Evolutionary conservation across 164 flowering plant genomes (phyloP), one percentile per base, ranked within the genome.

Genomic region (Dillenia turbinata): DNA sequence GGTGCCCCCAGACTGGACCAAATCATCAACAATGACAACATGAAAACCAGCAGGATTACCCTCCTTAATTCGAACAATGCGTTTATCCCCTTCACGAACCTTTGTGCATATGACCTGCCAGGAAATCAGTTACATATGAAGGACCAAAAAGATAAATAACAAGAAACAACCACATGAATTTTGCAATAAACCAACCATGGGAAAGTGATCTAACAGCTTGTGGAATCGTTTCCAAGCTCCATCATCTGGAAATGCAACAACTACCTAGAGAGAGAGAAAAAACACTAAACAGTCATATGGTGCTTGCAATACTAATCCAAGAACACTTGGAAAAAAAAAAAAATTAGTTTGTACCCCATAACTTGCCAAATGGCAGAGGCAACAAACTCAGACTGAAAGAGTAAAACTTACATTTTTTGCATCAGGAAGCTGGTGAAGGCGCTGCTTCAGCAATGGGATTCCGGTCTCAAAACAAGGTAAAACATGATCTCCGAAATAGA

Each of bases 211-310:
- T 71, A 94, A 70, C 64, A 61, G 86, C 83, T 91, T 91, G 85
- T 94, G 90, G 68, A 91, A 94, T 55, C 97, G 79, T 75, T 94
- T 91, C 97, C 96, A 91, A 57, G 98, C 98, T 64, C 98, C 98
- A 79, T 94, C 98, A 78, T 94, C 97, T 7, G 97, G 98, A 78
- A 94, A 94, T 67, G 97, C 98, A 61, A 94, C 74, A 59, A 79
- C 82, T 22, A 94, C 71, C 97, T 94, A 83, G 45, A 69, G 40
- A 33, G 40, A 33, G 40, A 7, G 7, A 5, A 33, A 33, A 33
- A 33, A 5, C 40, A 33, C 6, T 33, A 33, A 33, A 33, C 5
- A 33, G 40, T 4, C 40, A 33, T 33, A 6, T 33, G 6, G 6
- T 33, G 7, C 40, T 33, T 33, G 40, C 40, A 33, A 33, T 33